A percentile compares a stretch with the other conserved stretches of the same genome.
These are phyloP conservation scores for Ceriops zippeliana DNA, from an alignment of 345 rosid species.

Conservation along the genomic window DNA sequence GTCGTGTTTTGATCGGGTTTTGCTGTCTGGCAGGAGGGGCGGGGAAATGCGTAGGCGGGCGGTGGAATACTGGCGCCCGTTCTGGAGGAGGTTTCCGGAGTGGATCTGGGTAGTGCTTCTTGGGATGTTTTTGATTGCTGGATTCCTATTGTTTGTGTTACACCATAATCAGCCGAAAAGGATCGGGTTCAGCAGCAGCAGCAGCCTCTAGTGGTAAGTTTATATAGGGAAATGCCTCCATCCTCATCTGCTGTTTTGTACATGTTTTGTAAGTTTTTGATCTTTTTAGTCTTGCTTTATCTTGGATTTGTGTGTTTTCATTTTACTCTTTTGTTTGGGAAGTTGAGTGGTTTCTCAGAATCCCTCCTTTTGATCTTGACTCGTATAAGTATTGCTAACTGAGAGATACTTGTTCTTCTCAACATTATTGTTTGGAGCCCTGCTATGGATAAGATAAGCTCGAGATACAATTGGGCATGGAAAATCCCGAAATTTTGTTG, in stretches of 20 bases:
- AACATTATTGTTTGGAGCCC: too few relatives aligned
- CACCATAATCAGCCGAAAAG: constrained; percentile 74
- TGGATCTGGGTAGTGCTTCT: constrained; percentile 85
- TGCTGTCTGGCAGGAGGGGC: neutral
- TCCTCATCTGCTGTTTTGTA: neutral
- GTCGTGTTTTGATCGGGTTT: neutral
- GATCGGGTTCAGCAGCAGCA: constrained; percentile 35
- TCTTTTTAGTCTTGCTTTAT: neutral
- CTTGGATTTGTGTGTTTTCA: constrained; percentile 1
- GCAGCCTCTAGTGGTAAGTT: constrained; percentile 6
- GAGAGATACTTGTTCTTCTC: too few relatives aligned
- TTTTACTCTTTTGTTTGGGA: neutral
- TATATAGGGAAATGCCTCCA: neutral
- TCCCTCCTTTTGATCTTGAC: neutral
- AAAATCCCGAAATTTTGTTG: neutral
- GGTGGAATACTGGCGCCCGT: constrained; percentile 92
- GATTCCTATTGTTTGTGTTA: constrained; percentile 69
- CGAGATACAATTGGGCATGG: neutral
- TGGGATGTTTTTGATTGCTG: constrained; percentile 61
- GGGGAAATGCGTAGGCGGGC: constrained; percentile 88
- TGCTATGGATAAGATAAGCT: too few relatives aligned
- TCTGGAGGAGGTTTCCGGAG: constrained; percentile 70
- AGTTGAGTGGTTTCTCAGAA: neutral
- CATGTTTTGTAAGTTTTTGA: neutral
- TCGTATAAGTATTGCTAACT: too few relatives aligned